A percentile compares a stretch with the other conserved stretches of the same genome.
These are phyloP conservation scores for Apophysomyces elegans DNA, from an alignment of 371 early-diverging fungal genomes.

Conservation along the genomic window DNA sequence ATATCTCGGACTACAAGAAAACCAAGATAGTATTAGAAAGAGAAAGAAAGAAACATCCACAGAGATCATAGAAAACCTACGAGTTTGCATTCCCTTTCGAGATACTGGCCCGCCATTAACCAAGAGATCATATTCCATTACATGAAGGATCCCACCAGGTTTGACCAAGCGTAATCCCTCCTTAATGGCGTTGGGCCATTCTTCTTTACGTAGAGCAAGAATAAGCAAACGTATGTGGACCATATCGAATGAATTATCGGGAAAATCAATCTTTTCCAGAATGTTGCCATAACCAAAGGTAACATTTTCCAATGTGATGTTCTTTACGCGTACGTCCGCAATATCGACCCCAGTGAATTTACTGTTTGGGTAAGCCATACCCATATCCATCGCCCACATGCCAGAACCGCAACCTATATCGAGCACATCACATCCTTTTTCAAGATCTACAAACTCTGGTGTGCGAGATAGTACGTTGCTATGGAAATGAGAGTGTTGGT, in stretches of 20 bases:
- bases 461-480: background rate
- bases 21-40: too few relatives aligned
- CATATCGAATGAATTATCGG: conserved; percentile 52
- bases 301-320: conserved; percentile 47
- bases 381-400: conserved; percentile 48
- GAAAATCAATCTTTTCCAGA: conserved; percentile 35
- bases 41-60: too few relatives aligned
- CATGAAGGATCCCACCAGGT: conserved; percentile 50
- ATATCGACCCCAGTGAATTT: conserved; percentile 51
- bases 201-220: conserved; percentile 20
- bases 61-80: background rate
- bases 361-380: conserved; percentile 45
- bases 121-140: conserved; percentile 32
- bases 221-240: conserved; percentile 49
- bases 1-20: background rate
- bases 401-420: conserved; percentile 36
- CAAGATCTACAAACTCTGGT: background rate
- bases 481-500: background rate
- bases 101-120: background rate
- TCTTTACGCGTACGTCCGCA: conserved; percentile 42
- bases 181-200: conserved; percentile 24
- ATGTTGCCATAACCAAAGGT: conserved; percentile 19
- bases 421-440: background rate
- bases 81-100: conserved; percentile 3
- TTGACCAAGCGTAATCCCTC: conserved; percentile 42